These are phyloP conservation scores for Phycomyces nitens DNA, from an alignment of 192 early-diverging fungal species.

Conservation along the genomic window DNA sequence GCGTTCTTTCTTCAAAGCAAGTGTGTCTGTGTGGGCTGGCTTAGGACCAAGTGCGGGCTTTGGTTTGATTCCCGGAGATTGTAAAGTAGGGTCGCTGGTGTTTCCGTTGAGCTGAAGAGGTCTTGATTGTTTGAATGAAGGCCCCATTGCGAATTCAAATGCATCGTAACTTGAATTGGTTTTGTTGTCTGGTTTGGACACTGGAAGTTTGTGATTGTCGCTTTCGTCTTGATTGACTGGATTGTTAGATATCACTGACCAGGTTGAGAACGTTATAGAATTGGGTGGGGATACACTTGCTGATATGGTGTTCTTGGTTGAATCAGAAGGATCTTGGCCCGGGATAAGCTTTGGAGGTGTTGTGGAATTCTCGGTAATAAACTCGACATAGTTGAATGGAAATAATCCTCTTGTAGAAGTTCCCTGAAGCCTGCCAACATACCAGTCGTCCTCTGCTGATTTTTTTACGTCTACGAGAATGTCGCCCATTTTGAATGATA, in stretches of 20 bases:
- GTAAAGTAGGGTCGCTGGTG: too few species aligned
- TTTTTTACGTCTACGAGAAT: slow-evolving; percentile 47
- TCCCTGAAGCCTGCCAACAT: slow-evolving; percentile 45
- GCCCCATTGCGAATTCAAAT: not conserved
- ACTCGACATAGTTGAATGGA: slow-evolving; percentile 58
- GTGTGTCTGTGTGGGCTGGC: not conserved
- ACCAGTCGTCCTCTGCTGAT: slow-evolving; percentile 57
- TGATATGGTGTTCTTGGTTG: too few species aligned
- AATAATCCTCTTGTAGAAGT: slow-evolving; percentile 48
- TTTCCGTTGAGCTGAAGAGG: too few species aligned
- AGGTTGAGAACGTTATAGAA: slow-evolving; percentile 7
- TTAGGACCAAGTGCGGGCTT: not conserved
- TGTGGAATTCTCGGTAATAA: slow-evolving; percentile 14
- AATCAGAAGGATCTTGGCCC: not conserved
- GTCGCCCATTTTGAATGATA: slow-evolving; percentile 53
- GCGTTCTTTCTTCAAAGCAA: not conserved
- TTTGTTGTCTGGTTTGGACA: not conserved
- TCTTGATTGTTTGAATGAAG: not conserved
- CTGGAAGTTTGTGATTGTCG: not conserved
- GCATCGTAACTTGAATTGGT: not conserved
- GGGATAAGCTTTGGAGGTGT: not conserved
- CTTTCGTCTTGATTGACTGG: not conserved
- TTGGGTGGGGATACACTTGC: slow-evolving; percentile 1
- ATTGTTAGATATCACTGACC: slow-evolving; percentile 7
- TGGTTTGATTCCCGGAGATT: not conserved